Evolutionary conservation across 2,329 filamentous ascomycete species (phyloP), one percentile per base, ranked within the genome.

Genomic region (Penicillium sp.): DNA sequence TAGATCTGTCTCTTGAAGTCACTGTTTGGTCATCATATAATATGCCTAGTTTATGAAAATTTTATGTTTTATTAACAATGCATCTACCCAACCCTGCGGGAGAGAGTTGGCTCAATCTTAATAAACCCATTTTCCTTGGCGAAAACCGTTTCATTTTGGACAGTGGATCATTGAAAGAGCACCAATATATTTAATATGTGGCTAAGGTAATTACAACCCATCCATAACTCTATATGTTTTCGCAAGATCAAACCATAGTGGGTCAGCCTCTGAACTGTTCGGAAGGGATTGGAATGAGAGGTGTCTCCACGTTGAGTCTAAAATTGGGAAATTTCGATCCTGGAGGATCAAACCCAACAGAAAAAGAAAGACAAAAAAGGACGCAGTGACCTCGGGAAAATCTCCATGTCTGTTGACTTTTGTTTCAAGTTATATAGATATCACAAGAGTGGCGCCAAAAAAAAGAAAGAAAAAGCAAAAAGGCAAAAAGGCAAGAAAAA

Each of bases 331-430:
- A 11, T 34, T 34, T n/a, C 39, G 54, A 59, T 56, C 38, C 47
- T 63, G 56, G 55, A 58, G 58, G 11, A 34, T 34, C 13, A 5
- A 29, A 29, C n/a, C 26, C 16, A 18, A 56, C 35, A 34, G 29
- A 18, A 18, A 40, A 41, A 16, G 30, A 40, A 41, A 3, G 5
- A 23, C 23, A 23, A 23, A 23, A 23, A 23, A 23, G 5, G 23
- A 23, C 32, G 30, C 43, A 27, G 36, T 16, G 19, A 48, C 38
- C 23, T 13, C 30, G 16, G 42, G 13, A n/a, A 18, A 53, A 7
- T 7, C n/a, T 34, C 16, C 35, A 1, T 35, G 19, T 39, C 35
- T 58, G 16, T 19, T 46, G 14, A 18, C 27, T n/a, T 13, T n/a
- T 34, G 34, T 43, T 61, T 52, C 14, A 13, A n/a, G 7, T 16